Conservation (phyloP, 345 rosid genomes). For the Pugionium dolabratum region DNA sequence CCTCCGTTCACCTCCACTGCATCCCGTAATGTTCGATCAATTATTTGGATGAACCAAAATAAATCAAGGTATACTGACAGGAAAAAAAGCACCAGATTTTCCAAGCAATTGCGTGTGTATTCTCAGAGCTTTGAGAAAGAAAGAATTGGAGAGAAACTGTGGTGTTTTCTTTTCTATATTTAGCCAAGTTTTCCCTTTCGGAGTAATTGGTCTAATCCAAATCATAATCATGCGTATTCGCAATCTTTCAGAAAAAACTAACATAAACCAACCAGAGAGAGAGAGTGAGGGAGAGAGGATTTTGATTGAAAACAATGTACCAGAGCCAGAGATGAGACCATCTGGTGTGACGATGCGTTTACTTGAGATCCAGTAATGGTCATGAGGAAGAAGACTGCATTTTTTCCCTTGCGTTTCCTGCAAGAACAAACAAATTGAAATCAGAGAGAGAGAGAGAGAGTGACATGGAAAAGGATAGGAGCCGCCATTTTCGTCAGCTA, state of each 20-base stretch:
- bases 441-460: background rate
- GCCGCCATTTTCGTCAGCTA: conserved; percentile 25
- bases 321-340: conserved; percentile 79
- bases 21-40: background rate
- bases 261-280: background rate
- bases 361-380: conserved; percentile 75
- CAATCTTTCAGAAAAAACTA: background rate
- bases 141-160: background rate
- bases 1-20: conserved; percentile 77
- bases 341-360: conserved; percentile 69
- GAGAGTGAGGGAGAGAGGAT: background rate
- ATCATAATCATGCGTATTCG: conserved; percentile 1
- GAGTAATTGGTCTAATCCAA: background rate
- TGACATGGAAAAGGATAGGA: background rate
- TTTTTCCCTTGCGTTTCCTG: conserved; percentile 45
- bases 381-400: conserved; percentile 73
- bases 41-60: background rate
- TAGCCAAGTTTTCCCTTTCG: background rate
- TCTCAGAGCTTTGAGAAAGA: background rate
- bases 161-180: background rate
- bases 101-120: background rate
- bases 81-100: too few species aligned
- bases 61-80: background rate
- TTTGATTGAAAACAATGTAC: conserved; percentile 37
- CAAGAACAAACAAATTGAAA: conserved; percentile 23